Conservation (phyloP, 441 rosid species). For the Aquilaria agallochum region DNA sequence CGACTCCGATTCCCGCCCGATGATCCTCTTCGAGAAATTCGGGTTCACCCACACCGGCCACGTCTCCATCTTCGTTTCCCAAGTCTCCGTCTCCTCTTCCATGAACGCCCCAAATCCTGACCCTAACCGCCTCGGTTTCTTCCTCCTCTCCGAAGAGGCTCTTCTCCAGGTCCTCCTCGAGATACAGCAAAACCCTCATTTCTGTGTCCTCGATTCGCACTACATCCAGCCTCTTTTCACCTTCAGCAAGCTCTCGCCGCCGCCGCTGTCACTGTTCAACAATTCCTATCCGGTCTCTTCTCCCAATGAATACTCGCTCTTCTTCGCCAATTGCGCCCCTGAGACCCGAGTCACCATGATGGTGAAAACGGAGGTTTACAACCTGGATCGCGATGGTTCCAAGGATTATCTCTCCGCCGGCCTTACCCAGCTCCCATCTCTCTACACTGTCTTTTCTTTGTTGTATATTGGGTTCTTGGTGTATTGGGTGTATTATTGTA, state of each 20-base stretch:
- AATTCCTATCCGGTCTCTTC: constrained; percentile 57
- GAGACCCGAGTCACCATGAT: constrained; percentile 85
- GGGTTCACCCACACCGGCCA: constrained; percentile 90
- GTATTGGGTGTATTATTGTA: constrained; percentile 63
- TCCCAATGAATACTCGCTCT: constrained; percentile 88
- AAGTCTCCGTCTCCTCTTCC: constrained; percentile 61
- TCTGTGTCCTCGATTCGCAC: constrained; percentile 89
- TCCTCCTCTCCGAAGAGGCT: constrained; percentile 90
- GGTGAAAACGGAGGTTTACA: constrained; percentile 74
- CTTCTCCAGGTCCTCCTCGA: constrained; percentile 83
- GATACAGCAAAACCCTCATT: constrained; percentile 66
- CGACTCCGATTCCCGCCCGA: constrained; percentile 61
- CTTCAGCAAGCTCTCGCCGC: constrained; percentile 87
- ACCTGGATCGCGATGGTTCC: constrained; percentile 57
- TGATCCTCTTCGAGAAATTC: constrained; percentile 96
- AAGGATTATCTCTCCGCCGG: constrained; percentile 86
- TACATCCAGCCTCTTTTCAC: constrained; percentile 55
- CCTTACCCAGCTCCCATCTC: constrained; percentile 71
- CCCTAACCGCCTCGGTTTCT: constrained; percentile 84
- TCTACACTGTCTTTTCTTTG: constrained; percentile 50
- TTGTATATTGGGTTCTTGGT: constrained; percentile 52
- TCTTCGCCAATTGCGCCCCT: constrained; percentile 85
- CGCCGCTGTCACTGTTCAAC: constrained; percentile 60
- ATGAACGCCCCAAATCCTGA: constrained; percentile 40
- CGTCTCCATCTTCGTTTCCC: constrained; percentile 53